Evolutionary conservation across 192 early-diverging fungal genomes (phyloP).

Genomic region (Funneliformis geosporum): DNA sequence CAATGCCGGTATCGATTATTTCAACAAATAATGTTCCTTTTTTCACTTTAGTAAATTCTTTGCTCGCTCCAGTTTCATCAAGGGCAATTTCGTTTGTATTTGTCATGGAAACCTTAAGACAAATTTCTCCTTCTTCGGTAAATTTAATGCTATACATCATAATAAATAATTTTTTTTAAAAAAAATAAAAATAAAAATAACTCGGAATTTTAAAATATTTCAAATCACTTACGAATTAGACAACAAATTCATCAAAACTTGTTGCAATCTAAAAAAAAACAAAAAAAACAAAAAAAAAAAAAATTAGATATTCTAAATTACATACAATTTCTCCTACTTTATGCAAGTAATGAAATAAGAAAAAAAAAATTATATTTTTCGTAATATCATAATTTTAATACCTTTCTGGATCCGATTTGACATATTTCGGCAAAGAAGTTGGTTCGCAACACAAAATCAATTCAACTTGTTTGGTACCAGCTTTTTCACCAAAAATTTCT

Average conservation of each 20-base stretch:
- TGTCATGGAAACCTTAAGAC: constrained; percentile 23
- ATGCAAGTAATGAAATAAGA: neutral
- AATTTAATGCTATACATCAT: constrained; percentile 42
- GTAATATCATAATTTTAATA: neutral
- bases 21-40: constrained; percentile 53
- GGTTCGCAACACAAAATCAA: constrained; percentile 49
- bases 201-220: neutral
- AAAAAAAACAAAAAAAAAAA: neutral
- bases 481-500: constrained; percentile 45
- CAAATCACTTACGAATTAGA: constrained; percentile 45
- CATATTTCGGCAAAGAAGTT: constrained; percentile 46
- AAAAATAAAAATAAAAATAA: neutral
- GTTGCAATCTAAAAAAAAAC: constrained; percentile 40
- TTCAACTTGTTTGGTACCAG: constrained; percentile 42
- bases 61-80: neutral
- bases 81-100: neutral
- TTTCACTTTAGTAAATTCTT: neutral
- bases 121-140: constrained; percentile 44
- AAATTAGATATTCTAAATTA: neutral
- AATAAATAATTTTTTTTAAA: neutral
- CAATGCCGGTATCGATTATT: constrained; percentile 76
- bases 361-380: neutral
- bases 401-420: constrained; percentile 38
- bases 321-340: neutral
- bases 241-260: constrained; percentile 54